Percentiles rank a stretch among this genome's conserved stretches.
These are phyloP conservation scores for Ceratocystiopsis sp. DNA, from an alignment of 2,329 filamentous ascomycete genomes.

Conservation along the genomic window DNA sequence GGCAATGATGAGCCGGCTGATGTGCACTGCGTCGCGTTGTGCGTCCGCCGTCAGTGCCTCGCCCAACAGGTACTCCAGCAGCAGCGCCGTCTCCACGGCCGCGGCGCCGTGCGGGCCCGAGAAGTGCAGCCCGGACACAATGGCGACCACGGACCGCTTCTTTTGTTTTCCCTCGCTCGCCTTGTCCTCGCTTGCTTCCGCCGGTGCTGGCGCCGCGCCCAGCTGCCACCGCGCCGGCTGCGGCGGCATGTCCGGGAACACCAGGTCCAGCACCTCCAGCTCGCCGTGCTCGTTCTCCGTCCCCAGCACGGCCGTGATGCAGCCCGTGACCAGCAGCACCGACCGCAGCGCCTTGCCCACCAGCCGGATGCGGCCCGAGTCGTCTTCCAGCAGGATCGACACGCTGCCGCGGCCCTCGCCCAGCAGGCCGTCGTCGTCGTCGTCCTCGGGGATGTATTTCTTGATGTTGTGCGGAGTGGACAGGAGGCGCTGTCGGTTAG, in stretches of 20 bases:
- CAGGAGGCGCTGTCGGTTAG: conserved; percentile 1
- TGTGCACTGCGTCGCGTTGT: conserved; percentile 44
- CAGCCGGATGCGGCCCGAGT: conserved; percentile 73
- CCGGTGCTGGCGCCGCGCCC: conserved; percentile 27
- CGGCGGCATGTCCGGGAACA: conserved; percentile 68
- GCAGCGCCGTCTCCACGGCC: conserved; percentile 55
- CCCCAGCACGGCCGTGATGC: conserved; percentile 84
- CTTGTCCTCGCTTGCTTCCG: conserved; percentile 17
- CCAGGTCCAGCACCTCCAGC: conserved; percentile 80
- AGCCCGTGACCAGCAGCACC: conserved; percentile 72
- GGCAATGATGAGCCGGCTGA: conserved; percentile 76
- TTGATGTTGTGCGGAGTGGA: conserved; percentile 46
- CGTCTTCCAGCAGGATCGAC: conserved; percentile 71
- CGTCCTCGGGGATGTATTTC: conserved; percentile 54
- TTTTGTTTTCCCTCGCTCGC: conserved; percentile 10
- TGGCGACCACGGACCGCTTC: conserved; percentile 43
- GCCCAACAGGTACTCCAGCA: conserved; percentile 77
- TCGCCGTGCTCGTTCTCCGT: conserved; percentile 86
- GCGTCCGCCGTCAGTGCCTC: conserved; percentile 48
- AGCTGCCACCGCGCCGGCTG: conserved; percentile 70
- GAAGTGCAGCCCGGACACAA: conserved; percentile 78
- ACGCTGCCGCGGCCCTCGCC: conserved; percentile 10
- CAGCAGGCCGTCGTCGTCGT: conserved; percentile 38
- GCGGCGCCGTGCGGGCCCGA: conserved; percentile 57
- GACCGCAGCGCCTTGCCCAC: conserved; percentile 52